Evolutionary conservation across 2,329 filamentous ascomycete species (phyloP).

Genomic region (Epichloe bromicola): DNA sequence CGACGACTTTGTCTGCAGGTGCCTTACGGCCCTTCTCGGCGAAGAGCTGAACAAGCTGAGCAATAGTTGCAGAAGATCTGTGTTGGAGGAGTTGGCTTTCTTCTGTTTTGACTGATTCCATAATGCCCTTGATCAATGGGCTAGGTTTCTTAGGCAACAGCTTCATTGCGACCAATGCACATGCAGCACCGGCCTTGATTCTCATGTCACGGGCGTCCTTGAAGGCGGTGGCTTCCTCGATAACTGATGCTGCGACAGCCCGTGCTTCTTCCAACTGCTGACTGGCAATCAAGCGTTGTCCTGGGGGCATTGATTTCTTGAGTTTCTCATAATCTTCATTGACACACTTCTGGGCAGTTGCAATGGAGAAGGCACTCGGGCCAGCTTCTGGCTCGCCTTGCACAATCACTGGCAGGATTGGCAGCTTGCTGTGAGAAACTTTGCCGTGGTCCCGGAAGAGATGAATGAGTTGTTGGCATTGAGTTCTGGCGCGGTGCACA

Average conservation of each 20-base stretch:
- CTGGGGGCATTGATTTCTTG: constrained; percentile 78
- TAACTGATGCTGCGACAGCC: constrained; percentile 53
- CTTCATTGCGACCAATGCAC: constrained; percentile 76
- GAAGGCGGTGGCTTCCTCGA: constrained; percentile 64
- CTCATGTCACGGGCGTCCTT: constrained; percentile 77
- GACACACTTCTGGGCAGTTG: constrained; percentile 78
- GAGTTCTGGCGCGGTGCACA: constrained; percentile 76
- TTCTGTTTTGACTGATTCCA: constrained; percentile 95
- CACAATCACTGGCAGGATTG: constrained; percentile 75
- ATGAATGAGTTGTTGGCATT: constrained; percentile 81
- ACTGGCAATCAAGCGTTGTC: constrained; percentile 72
- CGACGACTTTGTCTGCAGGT: constrained; percentile 89
- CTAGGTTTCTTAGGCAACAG: constrained; percentile 87
- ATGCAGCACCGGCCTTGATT: constrained; percentile 74
- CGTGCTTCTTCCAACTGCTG: constrained; percentile 70
- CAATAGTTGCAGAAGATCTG: constrained; percentile 75
- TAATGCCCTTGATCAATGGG: constrained; percentile 85
- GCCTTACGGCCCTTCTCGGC: constrained; percentile 66
- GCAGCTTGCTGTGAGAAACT: constrained; percentile 60
- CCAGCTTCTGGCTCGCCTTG: constrained; percentile 89
- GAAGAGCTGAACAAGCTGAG: constrained; percentile 74
- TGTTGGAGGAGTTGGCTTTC: constrained; percentile 81
- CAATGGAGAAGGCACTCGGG: constrained; percentile 79
- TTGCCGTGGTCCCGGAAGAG: constrained; percentile 87
- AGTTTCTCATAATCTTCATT: constrained; percentile 75